Base-by-base conservation (phyloP, 805 yeast species). In the Lachancea dasiensis region DNA sequence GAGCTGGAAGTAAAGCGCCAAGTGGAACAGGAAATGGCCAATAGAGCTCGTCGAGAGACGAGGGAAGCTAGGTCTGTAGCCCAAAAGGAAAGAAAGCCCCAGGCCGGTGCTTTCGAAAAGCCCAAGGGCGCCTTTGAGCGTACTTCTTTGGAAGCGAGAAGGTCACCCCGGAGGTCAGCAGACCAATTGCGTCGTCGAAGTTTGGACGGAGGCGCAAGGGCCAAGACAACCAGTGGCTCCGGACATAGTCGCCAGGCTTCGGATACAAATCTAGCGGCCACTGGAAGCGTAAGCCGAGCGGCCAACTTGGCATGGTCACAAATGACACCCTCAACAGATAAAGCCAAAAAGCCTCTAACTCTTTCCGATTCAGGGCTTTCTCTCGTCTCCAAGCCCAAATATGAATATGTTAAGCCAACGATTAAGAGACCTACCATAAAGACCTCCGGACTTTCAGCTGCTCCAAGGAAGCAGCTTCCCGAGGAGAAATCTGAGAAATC, bases 1-100 rank as follows among this genome's bases (percentile, higher is more conserved):
- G 60, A 55, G 19, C 29, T 44, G n/a, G 46, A 47, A 31, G 44
- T 57, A 3, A 49, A 54, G 38, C 43, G 51, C 28, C 55, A 54
- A 29, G 51, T 59, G 2, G 51, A 53, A 31, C 36, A 39, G 5
- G 53, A 51, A 33, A 39, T 49, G 45, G 45, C 36, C 11, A 41
- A 40, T 33, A 48, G 45, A 29, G 35, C 51, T 15, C 38, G 39
- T 36, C 22, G 23, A 5, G 36, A 31, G 14, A 21, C 24, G 5
- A 20, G 11, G 8, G 31, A 16, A 6, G 20, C 23, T 14, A n/a
- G n/a, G n/a, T n/a, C n/a, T n/a, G n/a, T n/a, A n/a, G 27, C 22
- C 10, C 36, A 26, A 8, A 47, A 39, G 34, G 53, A 48, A 22
- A 36, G 34, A 15, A 39, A 39, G 37, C 31, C 41, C 27, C 40